Percentiles rank a stretch among this genome's conserved stretches.
phyloP scores from a whole-genome alignment of 148 eudicot species.

The Drosera capensis region DNA sequence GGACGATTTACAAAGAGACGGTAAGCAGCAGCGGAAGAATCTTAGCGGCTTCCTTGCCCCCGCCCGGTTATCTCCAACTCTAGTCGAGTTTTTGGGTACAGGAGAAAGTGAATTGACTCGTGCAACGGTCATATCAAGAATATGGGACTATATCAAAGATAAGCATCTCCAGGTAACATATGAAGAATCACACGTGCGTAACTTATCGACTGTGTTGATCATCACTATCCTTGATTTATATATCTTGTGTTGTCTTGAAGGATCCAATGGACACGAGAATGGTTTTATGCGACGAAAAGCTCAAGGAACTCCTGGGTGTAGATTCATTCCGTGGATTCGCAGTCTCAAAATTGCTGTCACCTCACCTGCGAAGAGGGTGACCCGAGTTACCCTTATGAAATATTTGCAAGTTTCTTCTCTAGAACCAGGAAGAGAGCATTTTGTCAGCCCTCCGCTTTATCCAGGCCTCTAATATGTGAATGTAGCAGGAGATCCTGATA shows the following conservation, averaged over 20 bases:
- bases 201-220: background rate
- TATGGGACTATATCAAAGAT: conserved; percentile 76
- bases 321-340: conserved; percentile 60
- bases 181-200: conserved; percentile 1
- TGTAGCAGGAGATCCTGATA: too few species aligned
- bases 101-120: conserved; percentile 71
- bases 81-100: conserved; percentile 72
- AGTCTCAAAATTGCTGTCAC: conserved; percentile 45
- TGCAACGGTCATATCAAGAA: conserved; percentile 58
- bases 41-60: conserved; percentile 58
- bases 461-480: too few species aligned
- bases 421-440: too few species aligned
- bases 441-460: too few species aligned
- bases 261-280: conserved; percentile 71
- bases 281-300: conserved; percentile 76
- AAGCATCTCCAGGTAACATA: conserved; percentile 58
- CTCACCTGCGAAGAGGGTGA: conserved; percentile 49
- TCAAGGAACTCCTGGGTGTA: conserved; percentile 73
- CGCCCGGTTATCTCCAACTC: conserved; percentile 57
- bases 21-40: conserved; percentile 43
- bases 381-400: background rate
- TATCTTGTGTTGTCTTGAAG: conserved; percentile 26
- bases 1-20: conserved; percentile 34
- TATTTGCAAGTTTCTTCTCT: background rate
- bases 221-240: conserved; percentile 1